Evolutionary conservation across 768 basidiomycete species (phyloP).

Genomic region (Auricularia sp.): DNA sequence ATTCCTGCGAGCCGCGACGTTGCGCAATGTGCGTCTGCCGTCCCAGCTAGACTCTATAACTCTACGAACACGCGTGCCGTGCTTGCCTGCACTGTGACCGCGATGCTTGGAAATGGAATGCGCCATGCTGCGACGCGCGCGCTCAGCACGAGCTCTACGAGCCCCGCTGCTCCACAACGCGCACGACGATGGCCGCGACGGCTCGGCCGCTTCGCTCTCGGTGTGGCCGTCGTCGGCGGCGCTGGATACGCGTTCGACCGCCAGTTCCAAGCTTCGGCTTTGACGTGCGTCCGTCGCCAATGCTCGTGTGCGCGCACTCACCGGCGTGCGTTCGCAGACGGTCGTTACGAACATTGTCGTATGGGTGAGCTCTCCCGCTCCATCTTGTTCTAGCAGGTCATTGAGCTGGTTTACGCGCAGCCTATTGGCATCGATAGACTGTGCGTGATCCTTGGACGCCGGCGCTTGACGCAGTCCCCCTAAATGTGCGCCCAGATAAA

Average conservation of each 20-base stretch:
- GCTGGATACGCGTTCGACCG: neutral
- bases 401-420: neutral
- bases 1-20: no score
- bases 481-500: neutral
- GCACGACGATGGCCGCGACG: neutral
- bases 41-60: no score
- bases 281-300: neutral
- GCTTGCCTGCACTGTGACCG: no score
- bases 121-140: no score
- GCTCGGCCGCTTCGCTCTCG: neutral
- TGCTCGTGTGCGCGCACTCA: neutral
- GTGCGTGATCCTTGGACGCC: neutral
- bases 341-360: neutral
- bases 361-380: neutral
- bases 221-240: neutral
- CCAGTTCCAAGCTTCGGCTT: neutral
- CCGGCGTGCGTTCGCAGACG: neutral
- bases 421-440: neutral
- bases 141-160: no score
- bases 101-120: no score
- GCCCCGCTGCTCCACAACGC: no score
- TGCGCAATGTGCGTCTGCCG: no score
- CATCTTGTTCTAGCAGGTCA: neutral
- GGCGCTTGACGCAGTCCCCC: neutral
- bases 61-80: no score